Evolutionary conservation across 2,329 filamentous ascomycete genomes (phyloP), one percentile per base, ranked within the genome.

Genomic region (Ceratocystiopsis minuta): DNA sequence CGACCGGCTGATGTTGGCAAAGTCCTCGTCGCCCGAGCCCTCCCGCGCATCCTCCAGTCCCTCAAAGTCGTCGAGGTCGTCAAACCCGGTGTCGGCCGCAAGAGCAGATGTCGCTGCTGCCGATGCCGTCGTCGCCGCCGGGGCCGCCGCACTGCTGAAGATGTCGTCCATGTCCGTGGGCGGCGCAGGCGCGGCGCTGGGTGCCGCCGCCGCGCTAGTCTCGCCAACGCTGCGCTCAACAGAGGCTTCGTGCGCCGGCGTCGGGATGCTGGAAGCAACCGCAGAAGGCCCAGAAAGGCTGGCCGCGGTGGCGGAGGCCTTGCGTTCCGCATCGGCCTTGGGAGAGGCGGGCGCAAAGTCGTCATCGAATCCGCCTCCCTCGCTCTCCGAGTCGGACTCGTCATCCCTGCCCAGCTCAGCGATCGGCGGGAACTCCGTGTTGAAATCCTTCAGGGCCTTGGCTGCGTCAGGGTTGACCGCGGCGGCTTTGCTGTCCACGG

Each of bases 341-440:
- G 55, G 50, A 5, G 69, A 70, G 2, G 72, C 70, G 14, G 81
- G 78, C 55, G 96, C 96, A 57, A 95, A 80, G 55, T 98, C 90
- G 39, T 92, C 88, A 54, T 96, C 96, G 0, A 87, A 85, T 36
- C 83, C 85, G 39, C 73, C 72, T 16, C 41, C 43, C 38, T 84
- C 82, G 45, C 75, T 81, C 42, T 77, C 79, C 28, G 78, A 80
- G 45, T 92, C 85, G 28, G 81, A 87, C n/a, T 92, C 80, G 18
- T 88, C 83, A 44, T 87, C 80, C 28, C 75, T 70, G 47, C 82
- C 80, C 44, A 95, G 62, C 55, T 88, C 84, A n/a, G 80, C 78
- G 46, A 96, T 94, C 1, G 88, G 90, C 31, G 90, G 90, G 55
- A 96, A 96, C 55, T 96, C 90, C 17, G 75, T 69, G 53, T 77